Percentiles rank a stretch among this genome's conserved stretches.
Conservation (phyloP, 305 asterid species). For the Fraxinus greggii region DNA sequence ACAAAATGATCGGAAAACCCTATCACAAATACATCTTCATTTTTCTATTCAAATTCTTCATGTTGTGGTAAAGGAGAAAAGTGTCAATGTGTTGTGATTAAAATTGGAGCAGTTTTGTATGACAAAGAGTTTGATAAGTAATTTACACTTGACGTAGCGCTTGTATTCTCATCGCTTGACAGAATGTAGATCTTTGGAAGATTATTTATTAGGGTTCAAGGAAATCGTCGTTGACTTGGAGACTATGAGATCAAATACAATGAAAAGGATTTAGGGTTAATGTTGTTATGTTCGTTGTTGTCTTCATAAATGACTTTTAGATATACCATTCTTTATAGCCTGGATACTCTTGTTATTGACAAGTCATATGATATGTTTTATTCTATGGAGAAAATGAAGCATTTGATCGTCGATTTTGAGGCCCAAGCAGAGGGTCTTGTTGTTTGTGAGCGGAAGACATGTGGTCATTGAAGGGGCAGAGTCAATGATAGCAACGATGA, state of each 20-base stretch:
- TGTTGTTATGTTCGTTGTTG: background rate
- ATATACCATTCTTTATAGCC: no score
- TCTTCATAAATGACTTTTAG: background rate
- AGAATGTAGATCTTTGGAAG: background rate
- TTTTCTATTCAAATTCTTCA: background rate
- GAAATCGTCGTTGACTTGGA: background rate
- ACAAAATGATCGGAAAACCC: background rate
- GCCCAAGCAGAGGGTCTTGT: background rate
- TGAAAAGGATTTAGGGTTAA: background rate
- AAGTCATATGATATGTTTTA: background rate
- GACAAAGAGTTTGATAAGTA: background rate
- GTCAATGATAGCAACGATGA: background rate
- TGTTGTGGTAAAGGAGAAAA: background rate
- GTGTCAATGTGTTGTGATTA: background rate
- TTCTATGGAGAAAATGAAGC: background rate
- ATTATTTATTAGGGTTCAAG: background rate
- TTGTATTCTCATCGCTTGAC: background rate
- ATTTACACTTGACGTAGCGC: background rate
- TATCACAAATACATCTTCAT: background rate
- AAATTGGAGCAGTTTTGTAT: background rate
- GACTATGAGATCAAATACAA: background rate
- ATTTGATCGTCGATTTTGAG: background rate
- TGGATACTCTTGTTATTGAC: background rate
- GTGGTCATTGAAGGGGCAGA: background rate
- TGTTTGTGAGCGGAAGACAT: background rate